Evolutionary conservation across 352 stramenopile genomes (phyloP), one percentile per base, ranked within the genome.

Genomic region (Vaucheria bursata): DNA sequence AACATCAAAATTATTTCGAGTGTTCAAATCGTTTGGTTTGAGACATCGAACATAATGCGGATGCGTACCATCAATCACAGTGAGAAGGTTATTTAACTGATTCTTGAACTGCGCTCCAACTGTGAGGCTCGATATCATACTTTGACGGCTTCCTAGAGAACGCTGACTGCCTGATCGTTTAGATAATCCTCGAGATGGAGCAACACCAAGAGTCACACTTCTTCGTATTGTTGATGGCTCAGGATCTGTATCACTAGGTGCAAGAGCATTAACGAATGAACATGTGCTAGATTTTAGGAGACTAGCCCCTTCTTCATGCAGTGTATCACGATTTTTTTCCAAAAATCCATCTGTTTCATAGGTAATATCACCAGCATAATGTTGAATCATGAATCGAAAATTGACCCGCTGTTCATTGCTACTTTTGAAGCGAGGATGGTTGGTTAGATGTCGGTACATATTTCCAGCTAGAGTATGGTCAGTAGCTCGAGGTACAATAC

Each of bases 1-100:
- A 3, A 81, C 84, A 78, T 98, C 92, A 82, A 99, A 98, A n/a
- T 88, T 83, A 59, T 91, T 87, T 0, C 91, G 85, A 7, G 87
- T 86, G 76, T 97, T 94, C 45, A 89, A 85, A 81, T 98, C 92
- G 81, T 99, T 99, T 25, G 96, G 96, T 85, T 98, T 98, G 59
- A 99, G 91, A 83, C 96, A 99, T 35, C 96, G 91, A 79, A 99
- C 96, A 84, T 98, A 99, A 85, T 98, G 95, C 36, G 94, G 96
- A 70, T 94, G 86, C 1, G 94, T 98, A 70, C 90, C 86, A 34
- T 97, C 91, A 34, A 99, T 96, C 7, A 94, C 89, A 29, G 92
- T 85, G 31, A 97, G 88, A 12, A 99, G 87, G 35, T 88, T 88
- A 32, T 91, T 91, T 12, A 99, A 87, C 74, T 97, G 93, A 53